phyloP scores from a whole-genome alignment of 176 grass and related monocot species.

The Pontederia crassipes region DNA sequence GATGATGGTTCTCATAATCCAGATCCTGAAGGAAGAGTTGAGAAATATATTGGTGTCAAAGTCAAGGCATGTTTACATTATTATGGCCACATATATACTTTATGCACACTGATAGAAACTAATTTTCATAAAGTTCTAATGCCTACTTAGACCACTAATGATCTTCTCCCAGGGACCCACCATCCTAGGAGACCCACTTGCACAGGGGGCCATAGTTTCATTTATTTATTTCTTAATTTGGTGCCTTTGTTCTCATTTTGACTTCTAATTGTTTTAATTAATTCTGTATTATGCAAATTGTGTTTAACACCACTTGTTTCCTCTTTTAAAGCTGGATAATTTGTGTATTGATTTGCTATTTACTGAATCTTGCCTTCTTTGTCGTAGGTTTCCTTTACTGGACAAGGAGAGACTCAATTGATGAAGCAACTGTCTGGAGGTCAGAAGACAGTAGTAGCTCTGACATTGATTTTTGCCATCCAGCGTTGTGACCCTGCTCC shows the following conservation, averaged over 20 bases:
- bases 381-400: constrained; percentile 85
- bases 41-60: constrained; percentile 96
- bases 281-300: too few relatives aligned
- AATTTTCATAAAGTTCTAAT: too few relatives aligned
- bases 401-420: constrained; percentile 92
- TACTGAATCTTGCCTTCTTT: not conserved
- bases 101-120: not conserved
- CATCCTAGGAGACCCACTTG: too few relatives aligned
- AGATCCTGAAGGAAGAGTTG: constrained; percentile 86
- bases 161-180: too few relatives aligned
- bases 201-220: too few relatives aligned
- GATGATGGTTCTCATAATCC: constrained; percentile 63
- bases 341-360: not conserved
- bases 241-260: too few relatives aligned
- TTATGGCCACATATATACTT: not conserved
- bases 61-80: constrained; percentile 51
- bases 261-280: too few relatives aligned
- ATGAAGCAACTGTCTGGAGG: constrained; percentile 98
- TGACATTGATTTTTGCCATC: constrained; percentile 94
- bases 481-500: constrained; percentile 94
- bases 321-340: too few relatives aligned
- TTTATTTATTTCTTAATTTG: too few relatives aligned
- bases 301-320: too few relatives aligned
- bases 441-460: constrained; percentile 91
- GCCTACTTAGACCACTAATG: too few relatives aligned